phyloP scores from a whole-genome alignment of 2,329 filamentous ascomycete species.

The Trichoderma sp. region DNA sequence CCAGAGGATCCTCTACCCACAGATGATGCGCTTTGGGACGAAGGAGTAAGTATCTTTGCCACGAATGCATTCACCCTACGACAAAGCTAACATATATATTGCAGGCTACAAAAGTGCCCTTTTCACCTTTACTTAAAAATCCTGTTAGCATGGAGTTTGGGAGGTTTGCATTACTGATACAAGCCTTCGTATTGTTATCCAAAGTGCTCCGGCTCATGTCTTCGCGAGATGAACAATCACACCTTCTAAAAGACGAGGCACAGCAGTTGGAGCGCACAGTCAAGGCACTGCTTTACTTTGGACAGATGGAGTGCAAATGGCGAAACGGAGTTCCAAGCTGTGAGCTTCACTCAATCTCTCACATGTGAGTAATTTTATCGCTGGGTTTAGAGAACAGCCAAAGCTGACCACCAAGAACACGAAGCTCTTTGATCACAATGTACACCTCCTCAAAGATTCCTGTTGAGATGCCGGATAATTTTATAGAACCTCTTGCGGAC shows the following conservation, averaged over 20 bases:
- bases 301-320: not conserved
- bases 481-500: slow-evolving; percentile 3
- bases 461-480: not conserved
- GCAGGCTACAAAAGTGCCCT: not conserved
- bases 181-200: not conserved
- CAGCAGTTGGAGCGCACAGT: not conserved
- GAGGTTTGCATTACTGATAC: not conserved
- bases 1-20: not conserved
- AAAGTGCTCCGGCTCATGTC: not conserved
- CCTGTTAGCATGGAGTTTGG: slow-evolving; percentile 9
- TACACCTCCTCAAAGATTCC: not conserved
- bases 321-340: not conserved
- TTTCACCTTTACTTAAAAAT: not conserved
- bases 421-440: slow-evolving; percentile 5
- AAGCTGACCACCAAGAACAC: not conserved
- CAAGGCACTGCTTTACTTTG: slow-evolving; percentile 1
- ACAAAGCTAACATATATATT: not conserved
- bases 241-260: not conserved
- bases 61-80: not conserved
- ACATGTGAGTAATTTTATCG: not conserved
- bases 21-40: slow-evolving; percentile 3
- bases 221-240: not conserved
- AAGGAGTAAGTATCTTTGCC: not conserved
- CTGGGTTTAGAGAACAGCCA: not conserved
- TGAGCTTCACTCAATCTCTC: not conserved